Base-by-base conservation (phyloP, 2,329 filamentous ascomycete species). In the Aureobasidium sp. region DNA sequence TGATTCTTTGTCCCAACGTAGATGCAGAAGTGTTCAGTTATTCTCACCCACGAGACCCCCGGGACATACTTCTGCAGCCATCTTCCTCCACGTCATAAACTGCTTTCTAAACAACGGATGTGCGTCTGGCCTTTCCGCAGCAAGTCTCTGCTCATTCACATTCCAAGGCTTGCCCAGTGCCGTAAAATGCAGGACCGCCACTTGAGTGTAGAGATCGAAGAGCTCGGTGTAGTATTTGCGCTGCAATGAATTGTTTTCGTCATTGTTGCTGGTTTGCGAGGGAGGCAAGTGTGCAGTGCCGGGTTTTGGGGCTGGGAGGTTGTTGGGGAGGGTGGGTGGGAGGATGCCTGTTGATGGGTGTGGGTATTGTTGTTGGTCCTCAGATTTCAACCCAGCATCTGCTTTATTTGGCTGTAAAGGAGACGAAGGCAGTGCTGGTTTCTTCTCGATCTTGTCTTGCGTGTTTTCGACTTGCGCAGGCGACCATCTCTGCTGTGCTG, bases 91-190 rank as follows among this genome's bases (percentile, higher is more conserved):
- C 15, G 62, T 37, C 31, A 51, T 53, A 44, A 70, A 69, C 53
- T 71, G 69, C 61, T 67, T 64, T 6, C 47, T 63, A 12, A 70
- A 64, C 20, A 69, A 29, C 5, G 69, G 69, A 63, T 71, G 70
- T 6, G 69, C 67, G 36, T 69, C 64, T 29, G 67, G 65, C 55
- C 63, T 59, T 37, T 34, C 44, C 8, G 17, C 22, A 14, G 51
- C 47, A 27, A 69, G 45, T 1, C 12, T 37, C 3, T 64, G 57
- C 15, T 61, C 44, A 3, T 63, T 47, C 29, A 65, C 62, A 17
- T 37, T 64, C 69, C 70, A 71, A 8, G 69, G 70, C 62, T 71
- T 71, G 22, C 68, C 68, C 2, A 67, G 51, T 0, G 69, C 70
- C 3, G 67, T 66, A 64, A 70, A 71, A 58, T 71, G 69, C 29